Evolutionary conservation across 345 rosid genomes (phyloP).

Genomic region (Ailanthus altissimus): DNA sequence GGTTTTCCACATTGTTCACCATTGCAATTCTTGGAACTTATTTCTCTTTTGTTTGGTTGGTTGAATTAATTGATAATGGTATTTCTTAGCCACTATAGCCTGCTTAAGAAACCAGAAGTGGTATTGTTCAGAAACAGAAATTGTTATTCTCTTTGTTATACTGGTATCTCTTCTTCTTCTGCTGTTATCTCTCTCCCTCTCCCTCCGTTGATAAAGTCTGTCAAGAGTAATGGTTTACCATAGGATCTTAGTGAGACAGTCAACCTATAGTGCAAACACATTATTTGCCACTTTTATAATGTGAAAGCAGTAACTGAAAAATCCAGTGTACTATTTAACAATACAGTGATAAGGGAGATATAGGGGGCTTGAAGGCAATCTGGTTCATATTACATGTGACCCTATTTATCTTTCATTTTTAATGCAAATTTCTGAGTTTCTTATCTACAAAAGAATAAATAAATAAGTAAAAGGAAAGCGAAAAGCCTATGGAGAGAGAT

Average conservation of each 20-base stretch:
- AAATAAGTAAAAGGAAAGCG: not conserved
- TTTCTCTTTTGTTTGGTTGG: not conserved
- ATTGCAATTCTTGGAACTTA: not conserved
- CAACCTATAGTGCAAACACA: not conserved
- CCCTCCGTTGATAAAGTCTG: not conserved
- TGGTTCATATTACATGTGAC: not conserved
- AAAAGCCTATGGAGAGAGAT: not conserved
- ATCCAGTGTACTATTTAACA: not conserved
- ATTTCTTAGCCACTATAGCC: not conserved
- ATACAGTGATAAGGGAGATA: not conserved
- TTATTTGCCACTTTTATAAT: not conserved
- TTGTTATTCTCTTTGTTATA: not conserved
- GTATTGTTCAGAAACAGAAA: not conserved
- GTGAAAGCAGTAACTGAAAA: not conserved
- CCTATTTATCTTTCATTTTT: not conserved
- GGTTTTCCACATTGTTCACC: not conserved
- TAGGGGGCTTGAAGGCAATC: not conserved
- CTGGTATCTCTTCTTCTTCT: not conserved
- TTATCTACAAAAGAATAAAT: no score
- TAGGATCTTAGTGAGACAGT: not conserved
- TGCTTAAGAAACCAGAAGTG: not conserved
- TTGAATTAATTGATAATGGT: not conserved
- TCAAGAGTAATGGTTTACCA: not conserved
- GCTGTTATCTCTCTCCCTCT: not conserved
- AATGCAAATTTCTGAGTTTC: not conserved